Evolutionary conservation across 75 land plant genomes (phyloP).

Genomic region (Picea sitchensis): DNA sequence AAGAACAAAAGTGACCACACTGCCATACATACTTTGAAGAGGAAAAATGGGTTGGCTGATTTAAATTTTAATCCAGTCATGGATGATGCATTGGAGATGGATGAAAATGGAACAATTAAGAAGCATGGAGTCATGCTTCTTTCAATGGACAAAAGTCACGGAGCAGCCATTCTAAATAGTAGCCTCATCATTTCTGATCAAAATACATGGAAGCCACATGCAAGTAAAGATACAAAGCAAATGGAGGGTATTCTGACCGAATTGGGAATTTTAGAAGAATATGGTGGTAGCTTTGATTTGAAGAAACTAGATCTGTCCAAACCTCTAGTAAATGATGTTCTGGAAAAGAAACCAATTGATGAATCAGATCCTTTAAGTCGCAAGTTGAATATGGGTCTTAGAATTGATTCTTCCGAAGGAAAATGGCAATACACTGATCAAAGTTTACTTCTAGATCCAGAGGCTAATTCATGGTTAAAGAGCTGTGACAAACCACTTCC

Average conservation of each 20-base stretch:
- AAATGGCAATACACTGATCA: not conserved
- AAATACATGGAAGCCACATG: not conserved
- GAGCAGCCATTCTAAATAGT: not conserved
- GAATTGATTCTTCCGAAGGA: not conserved
- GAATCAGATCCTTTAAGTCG: not conserved
- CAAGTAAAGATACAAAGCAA: not conserved
- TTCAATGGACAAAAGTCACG: not conserved
- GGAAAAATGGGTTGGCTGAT: not conserved
- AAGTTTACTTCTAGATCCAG: not conserved
- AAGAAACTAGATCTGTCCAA: not conserved
- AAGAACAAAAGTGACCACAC: not conserved
- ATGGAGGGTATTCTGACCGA: not conserved
- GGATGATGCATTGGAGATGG: not conserved
- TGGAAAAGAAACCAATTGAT: not conserved
- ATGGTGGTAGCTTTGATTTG: not conserved
- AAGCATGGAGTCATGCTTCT: not conserved
- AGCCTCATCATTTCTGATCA: not conserved
- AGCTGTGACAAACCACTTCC: not conserved
- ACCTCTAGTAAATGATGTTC: not conserved
- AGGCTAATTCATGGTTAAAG: not conserved
- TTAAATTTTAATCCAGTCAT: conserved; percentile 1
- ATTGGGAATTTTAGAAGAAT: not conserved
- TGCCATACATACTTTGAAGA: too few species aligned
- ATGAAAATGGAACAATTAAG: not conserved
- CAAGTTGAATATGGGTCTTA: not conserved